These are phyloP conservation scores for Paracoccidioides brasiliensis DNA, from an alignment of 2,329 filamentous ascomycete genomes.

Conservation along the genomic window DNA sequence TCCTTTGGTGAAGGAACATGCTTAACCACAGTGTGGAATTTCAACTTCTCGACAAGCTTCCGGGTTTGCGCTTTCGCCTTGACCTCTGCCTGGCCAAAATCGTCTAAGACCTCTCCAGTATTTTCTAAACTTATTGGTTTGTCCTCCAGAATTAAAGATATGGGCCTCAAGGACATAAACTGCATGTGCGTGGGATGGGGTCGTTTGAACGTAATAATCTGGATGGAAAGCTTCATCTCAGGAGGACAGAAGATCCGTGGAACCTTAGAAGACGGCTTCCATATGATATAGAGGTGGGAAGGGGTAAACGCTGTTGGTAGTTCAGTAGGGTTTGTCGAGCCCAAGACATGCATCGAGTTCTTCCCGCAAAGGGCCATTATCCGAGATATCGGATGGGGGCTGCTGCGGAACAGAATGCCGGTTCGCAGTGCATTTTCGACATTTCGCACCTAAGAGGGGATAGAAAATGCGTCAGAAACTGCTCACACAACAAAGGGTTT, in stretches of 20 bases:
- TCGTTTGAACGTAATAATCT: conserved; percentile 79
- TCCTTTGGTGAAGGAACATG: conserved; percentile 72
- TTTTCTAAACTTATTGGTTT: conserved; percentile 38
- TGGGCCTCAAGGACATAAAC: conserved; percentile 83
- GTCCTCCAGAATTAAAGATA: conserved; percentile 71
- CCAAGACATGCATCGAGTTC: conserved; percentile 70
- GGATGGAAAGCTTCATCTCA: conserved; percentile 57
- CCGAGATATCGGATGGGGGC: conserved; percentile 62
- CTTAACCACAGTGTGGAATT: conserved; percentile 70
- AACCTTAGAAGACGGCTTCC: conserved; percentile 37
- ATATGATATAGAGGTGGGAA: conserved; percentile 53
- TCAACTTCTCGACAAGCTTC: conserved; percentile 70
- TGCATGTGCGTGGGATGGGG: conserved; percentile 84
- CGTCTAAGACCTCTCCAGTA: conserved; percentile 31
- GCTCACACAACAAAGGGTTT: conserved; percentile 3
- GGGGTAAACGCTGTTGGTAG: conserved; percentile 45
- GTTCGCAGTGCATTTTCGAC: conserved; percentile 80
- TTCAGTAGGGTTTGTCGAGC: conserved; percentile 56
- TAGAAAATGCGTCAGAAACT: not conserved
- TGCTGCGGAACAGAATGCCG: conserved; percentile 70
- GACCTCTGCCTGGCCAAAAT: conserved; percentile 61
- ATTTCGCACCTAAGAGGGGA: conserved; percentile 46
- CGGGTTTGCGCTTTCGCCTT: conserved; percentile 50
- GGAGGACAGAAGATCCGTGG: conserved; percentile 59
- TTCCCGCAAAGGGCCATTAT: conserved; percentile 79